phyloP scores from a whole-genome alignment of 164 flowering plant species.

The Paratinospora sagittata region DNA sequence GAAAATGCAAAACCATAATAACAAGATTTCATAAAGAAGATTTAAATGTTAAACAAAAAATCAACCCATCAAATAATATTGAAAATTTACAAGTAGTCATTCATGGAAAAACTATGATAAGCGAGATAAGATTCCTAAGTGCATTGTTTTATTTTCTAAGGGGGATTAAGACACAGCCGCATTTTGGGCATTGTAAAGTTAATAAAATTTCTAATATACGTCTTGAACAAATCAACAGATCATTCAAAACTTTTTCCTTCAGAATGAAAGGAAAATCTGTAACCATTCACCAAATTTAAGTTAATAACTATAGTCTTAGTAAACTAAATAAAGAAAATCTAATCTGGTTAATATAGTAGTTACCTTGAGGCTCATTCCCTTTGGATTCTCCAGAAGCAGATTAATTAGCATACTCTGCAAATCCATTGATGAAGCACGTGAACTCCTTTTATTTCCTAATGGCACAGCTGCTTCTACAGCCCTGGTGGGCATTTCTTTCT shows the following conservation, averaged over 20 bases:
- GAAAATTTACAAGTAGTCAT: too few relatives aligned
- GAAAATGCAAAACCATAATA: constrained; percentile 10
- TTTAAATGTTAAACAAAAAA: background rate
- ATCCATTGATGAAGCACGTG: constrained; percentile 39
- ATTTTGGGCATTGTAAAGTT: background rate
- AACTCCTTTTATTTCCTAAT: constrained; percentile 26
- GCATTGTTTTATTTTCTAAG: background rate
- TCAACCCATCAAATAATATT: background rate
- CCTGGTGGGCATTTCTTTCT: constrained; percentile 44
- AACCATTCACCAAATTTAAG: background rate
- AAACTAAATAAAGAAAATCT: constrained; percentile 3
- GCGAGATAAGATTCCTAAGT: background rate
- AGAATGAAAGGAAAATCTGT: background rate
- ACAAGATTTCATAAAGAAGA: background rate
- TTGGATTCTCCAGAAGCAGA: constrained; percentile 59
- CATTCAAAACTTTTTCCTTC: background rate
- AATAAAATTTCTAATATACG: background rate
- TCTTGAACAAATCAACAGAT: background rate
- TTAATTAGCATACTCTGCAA: constrained; percentile 49
- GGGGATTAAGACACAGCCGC: background rate
- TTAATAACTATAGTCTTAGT: background rate
- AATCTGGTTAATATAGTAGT: background rate
- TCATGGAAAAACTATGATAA: background rate
- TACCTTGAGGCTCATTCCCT: constrained; percentile 88
- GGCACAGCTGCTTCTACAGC: constrained; percentile 17